phyloP scores from a whole-genome alignment of 345 rosid species.

The Moricandia arvensis region DNA sequence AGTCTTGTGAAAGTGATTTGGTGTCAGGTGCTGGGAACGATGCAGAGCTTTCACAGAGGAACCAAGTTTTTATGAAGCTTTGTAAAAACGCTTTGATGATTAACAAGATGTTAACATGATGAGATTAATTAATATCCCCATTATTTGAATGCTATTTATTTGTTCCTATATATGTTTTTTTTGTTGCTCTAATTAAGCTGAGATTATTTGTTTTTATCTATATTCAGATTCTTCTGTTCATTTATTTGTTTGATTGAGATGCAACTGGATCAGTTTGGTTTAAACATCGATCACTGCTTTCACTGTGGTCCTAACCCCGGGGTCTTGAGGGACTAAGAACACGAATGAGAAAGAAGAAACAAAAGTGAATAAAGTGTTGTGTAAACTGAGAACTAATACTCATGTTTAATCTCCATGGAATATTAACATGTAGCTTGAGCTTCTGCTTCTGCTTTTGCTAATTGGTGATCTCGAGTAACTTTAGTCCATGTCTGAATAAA shows the following conservation, averaged over 20 bases:
- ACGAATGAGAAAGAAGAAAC: not conserved
- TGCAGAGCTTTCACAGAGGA: slow-evolving; percentile 32
- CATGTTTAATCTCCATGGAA: not conserved
- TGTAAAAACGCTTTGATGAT: slow-evolving; percentile 45
- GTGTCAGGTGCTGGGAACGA: not conserved
- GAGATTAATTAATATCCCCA: not conserved
- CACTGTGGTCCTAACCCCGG: slow-evolving; percentile 4
- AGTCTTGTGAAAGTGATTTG: slow-evolving; percentile 42
- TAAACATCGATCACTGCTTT: too few species aligned
- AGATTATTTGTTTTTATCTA: not conserved
- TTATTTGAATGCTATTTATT: not conserved
- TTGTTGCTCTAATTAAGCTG: not conserved
- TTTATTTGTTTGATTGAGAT: too few species aligned
- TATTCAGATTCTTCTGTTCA: too few species aligned
- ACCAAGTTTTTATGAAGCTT: slow-evolving; percentile 33
- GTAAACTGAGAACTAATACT: not conserved
- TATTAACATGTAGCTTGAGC: slow-evolving; percentile 66
- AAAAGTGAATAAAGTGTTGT: not conserved
- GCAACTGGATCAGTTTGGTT: too few species aligned
- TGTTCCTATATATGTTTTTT: not conserved
- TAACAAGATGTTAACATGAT: slow-evolving; percentile 28
- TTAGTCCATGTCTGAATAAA: slow-evolving; percentile 40
- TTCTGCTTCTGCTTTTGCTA: slow-evolving; percentile 57
- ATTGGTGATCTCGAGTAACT: slow-evolving; percentile 70
- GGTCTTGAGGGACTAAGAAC: slow-evolving; percentile 63